Base-by-base conservation (phyloP, 2,329 filamentous ascomycete species). In the Penicillium verrucosum region DNA sequence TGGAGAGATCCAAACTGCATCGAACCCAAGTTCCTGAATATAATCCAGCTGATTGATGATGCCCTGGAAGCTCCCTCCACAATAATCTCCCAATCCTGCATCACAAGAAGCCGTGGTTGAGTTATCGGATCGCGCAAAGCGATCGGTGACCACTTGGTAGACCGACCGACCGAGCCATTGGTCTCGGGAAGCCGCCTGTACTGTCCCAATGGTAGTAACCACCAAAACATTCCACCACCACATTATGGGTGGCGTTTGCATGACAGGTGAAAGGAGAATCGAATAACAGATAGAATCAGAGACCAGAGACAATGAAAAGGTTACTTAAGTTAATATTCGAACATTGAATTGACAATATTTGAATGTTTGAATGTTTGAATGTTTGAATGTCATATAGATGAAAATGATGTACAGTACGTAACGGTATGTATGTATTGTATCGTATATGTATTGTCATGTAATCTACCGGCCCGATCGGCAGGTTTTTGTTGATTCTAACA, bases 1-100 rank as follows among this genome's bases (percentile, higher is more conserved):
- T 0, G 77, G 78, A 1, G 76, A 77, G 45, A 80, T 80, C 78
- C 78, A 80, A 44, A 81, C 73, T 9, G 78, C 77, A 56, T 77
- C 76, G 58, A 81, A 80, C 2, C 78, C 78, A 64, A 79, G 72
- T 18, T 65, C 70, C 58, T 80, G 73, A 59, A 81, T 80, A 59
- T 81, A 81, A 65, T 81, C 78, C 18, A 81, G 67, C 68, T 58
- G 73, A 38, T 73, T 71, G 58, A 76, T 75, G 25, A 80, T 73
- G 9, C 78, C 77, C 55, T 74, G 71, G 68, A 77, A 79, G 18
- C 75, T 78, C 21, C 78, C 78, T 51, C 79, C 79, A 60, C 79
- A 82, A 63, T 81, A 81, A 32, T 60, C 66, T 40, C 65, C 40
- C 23, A 44, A 54, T 10, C 45, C 58, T 14, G 63, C 59, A 59